phyloP scores from a whole-genome alignment of 257 asterid genomes.

The Gentiana dahurica region DNA sequence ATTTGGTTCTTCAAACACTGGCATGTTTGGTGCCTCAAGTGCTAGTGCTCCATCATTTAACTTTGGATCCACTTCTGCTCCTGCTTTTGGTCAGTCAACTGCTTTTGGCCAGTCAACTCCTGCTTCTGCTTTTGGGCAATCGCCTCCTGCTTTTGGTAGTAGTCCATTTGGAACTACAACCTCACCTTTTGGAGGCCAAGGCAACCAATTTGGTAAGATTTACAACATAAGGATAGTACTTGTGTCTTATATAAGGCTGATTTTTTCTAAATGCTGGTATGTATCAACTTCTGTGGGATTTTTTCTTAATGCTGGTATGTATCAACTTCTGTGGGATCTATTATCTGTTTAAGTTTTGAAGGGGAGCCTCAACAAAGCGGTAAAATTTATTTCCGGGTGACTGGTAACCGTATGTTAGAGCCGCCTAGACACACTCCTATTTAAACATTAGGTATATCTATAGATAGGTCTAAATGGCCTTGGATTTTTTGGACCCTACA shows the following conservation, averaged over 20 bases:
- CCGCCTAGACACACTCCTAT: no score
- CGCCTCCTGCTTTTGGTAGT: conserved; percentile 56
- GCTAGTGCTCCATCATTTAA: conserved; percentile 33
- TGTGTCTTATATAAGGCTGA: background rate
- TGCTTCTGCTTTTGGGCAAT: conserved; percentile 29
- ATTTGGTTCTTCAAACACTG: conserved; percentile 25
- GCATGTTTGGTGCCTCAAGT: conserved; percentile 18
- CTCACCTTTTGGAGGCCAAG: conserved; percentile 59
- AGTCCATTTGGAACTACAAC: conserved; percentile 51
- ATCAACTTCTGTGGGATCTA: no score
- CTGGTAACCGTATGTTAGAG: no score
- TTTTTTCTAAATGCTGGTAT: background rate
- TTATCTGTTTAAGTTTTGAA: no score
- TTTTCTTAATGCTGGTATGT: no score
- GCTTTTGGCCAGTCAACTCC: conserved; percentile 15
- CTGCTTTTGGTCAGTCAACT: conserved; percentile 33
- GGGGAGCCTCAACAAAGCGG: no score
- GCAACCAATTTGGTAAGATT: conserved; percentile 71
- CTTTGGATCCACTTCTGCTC: conserved; percentile 37
- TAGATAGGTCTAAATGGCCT: no score
- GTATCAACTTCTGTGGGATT: no score
- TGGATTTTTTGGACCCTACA: no score
- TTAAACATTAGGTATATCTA: no score
- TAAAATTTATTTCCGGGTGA: no score
- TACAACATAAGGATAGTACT: conserved; percentile 5